These are phyloP conservation scores for Talaromyces borbonicus DNA, from an alignment of 495 filamentous ascomycete genomes.

Conservation along the genomic window DNA sequence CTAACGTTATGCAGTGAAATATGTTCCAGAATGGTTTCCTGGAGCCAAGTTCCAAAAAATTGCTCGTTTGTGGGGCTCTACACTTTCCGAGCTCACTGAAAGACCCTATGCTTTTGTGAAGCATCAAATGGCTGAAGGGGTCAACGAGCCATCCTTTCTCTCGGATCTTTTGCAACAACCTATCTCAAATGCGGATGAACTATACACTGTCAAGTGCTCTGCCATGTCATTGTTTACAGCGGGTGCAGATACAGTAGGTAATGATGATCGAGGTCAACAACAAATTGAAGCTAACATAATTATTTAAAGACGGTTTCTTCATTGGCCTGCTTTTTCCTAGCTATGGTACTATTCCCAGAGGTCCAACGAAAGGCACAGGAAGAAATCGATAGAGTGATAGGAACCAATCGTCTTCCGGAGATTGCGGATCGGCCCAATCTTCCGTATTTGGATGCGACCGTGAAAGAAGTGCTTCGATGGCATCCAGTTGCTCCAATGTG, in stretches of 20 bases:
- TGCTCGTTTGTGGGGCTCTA: conserved; percentile 19
- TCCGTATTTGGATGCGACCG: conserved; percentile 32
- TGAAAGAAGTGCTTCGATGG: conserved; percentile 38
- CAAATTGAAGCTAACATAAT: not conserved
- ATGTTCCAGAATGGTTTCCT: conserved; percentile 38
- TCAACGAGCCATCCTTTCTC: conserved; percentile 23
- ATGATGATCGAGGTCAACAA: not conserved
- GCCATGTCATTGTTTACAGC: conserved; percentile 39
- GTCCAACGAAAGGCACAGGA: conserved; percentile 44
- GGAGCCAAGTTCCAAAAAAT: conserved; percentile 34
- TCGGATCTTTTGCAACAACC: conserved; percentile 18
- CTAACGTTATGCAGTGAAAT: conserved; percentile 18
- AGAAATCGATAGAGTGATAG: conserved; percentile 47
- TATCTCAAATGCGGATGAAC: conserved; percentile 14
- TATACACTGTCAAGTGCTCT: conserved; percentile 24
- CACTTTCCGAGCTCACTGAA: conserved; percentile 14
- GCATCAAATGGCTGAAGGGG: conserved; percentile 23
- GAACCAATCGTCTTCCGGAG: conserved; percentile 17
- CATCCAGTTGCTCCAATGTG: conserved; percentile 31
- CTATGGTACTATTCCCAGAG: conserved; percentile 38
- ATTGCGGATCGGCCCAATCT: conserved; percentile 21
- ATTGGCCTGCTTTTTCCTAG: conserved; percentile 33
- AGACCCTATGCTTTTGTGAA: conserved; percentile 30
- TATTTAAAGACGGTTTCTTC: conserved; percentile 16
- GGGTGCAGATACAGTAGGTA: conserved; percentile 36